A percentile compares a stretch with the other conserved stretches of the same genome.
These are phyloP conservation scores for Grosmannia huntii DNA, from an alignment of 2,329 filamentous ascomycete genomes.

Conservation along the genomic window DNA sequence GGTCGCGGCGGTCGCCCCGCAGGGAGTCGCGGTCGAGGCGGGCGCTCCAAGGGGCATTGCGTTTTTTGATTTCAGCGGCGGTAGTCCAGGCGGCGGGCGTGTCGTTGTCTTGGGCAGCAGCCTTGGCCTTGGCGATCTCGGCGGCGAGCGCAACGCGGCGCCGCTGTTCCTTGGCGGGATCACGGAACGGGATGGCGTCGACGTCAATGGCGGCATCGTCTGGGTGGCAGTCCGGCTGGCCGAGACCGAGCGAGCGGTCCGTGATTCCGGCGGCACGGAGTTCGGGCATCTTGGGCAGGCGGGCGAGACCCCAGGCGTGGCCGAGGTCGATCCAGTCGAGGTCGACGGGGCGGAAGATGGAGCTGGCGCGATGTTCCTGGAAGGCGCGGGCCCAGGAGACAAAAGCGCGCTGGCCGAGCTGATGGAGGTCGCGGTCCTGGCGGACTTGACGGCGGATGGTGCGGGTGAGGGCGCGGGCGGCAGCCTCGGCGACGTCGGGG, in stretches of 20 bases:
- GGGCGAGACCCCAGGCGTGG: slow-evolving; percentile 72
- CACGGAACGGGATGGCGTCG: slow-evolving; percentile 56
- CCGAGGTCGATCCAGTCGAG: slow-evolving; percentile 78
- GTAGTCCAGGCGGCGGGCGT: slow-evolving; percentile 15
- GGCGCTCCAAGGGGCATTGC: slow-evolving; percentile 60
- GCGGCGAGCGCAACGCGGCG: slow-evolving; percentile 43
- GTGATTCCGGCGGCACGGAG: slow-evolving; percentile 56
- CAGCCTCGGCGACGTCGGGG: slow-evolving; percentile 21
- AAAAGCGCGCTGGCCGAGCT: slow-evolving; percentile 83
- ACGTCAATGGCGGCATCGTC: slow-evolving; percentile 40
- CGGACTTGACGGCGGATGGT: slow-evolving; percentile 24
- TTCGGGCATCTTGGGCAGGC: slow-evolving; percentile 90
- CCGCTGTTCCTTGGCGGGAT: slow-evolving; percentile 56
- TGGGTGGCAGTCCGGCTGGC: neutral
- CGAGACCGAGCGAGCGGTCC: slow-evolving; percentile 48
- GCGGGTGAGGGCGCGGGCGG: slow-evolving; percentile 21
- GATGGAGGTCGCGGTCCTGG: slow-evolving; percentile 56
- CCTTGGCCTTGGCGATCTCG: slow-evolving; percentile 21
- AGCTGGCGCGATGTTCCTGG: slow-evolving; percentile 77
- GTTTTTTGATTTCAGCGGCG: slow-evolving; percentile 37
- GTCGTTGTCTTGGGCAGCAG: slow-evolving; percentile 12
- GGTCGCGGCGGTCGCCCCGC: slow-evolving; percentile 28
- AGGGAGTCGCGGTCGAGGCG: slow-evolving; percentile 54
- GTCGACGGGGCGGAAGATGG: slow-evolving; percentile 75
- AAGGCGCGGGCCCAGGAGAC: slow-evolving; percentile 91